Conservation (phyloP, 305 asterid species). For the Vinca major region DNA sequence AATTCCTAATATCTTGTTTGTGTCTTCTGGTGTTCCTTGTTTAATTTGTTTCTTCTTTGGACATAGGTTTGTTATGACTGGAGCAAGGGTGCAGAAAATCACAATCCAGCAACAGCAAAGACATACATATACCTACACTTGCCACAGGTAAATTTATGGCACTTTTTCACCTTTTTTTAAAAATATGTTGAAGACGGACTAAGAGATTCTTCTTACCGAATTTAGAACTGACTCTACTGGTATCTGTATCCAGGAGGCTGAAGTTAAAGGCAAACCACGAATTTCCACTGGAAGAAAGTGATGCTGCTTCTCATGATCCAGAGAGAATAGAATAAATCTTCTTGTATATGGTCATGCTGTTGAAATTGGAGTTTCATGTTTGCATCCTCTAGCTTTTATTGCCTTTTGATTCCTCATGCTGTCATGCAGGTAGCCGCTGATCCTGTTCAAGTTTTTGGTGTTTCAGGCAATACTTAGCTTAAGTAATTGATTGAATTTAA, state of each 20-base stretch:
- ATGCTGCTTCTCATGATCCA: slow-evolving; percentile 16
- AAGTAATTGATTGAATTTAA: neutral
- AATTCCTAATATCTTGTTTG: neutral
- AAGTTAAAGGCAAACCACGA: slow-evolving; percentile 85
- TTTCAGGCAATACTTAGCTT: neutral
- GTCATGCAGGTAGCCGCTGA: neutral
- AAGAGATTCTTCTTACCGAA: slow-evolving; percentile 4
- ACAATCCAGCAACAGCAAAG: slow-evolving; percentile 79
- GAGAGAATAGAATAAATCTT: neutral
- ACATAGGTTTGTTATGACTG: slow-evolving; percentile 84
- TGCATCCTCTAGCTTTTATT: neutral
- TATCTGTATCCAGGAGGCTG: slow-evolving; percentile 47
- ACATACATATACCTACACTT: slow-evolving; percentile 57
- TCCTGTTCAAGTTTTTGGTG: neutral
- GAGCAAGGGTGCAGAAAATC: slow-evolving; percentile 99
- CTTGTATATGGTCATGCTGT: slow-evolving; percentile 9
- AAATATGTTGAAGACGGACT: neutral
- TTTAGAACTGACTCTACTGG: neutral
- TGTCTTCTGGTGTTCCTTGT: neutral
- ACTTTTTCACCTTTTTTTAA: neutral
- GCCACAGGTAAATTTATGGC: slow-evolving; percentile 48
- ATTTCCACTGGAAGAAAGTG: slow-evolving; percentile 49
- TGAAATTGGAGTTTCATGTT: neutral
- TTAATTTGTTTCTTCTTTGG: slow-evolving; percentile 5
- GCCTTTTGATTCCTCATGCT: neutral